phyloP scores from a whole-genome alignment of 345 rosid species.

The Murraya koenigii region DNA sequence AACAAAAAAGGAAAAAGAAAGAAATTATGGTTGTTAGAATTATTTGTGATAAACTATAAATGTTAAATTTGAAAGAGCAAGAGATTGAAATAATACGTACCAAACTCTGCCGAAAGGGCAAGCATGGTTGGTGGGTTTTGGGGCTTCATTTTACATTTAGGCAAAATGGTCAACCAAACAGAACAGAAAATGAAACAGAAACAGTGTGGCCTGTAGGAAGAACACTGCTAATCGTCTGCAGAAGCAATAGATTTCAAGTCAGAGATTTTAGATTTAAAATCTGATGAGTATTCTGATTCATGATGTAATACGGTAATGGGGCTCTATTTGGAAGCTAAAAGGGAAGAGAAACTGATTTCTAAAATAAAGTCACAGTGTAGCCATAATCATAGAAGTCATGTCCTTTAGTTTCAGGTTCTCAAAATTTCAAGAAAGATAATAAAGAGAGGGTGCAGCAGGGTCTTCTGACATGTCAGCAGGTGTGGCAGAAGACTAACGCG shows the following conservation, averaged over 20 bases:
- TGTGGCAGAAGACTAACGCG: conserved; percentile 23
- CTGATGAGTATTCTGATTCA: not conserved
- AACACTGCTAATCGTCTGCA: conserved; percentile 12
- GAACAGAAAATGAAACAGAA: conserved; percentile 3
- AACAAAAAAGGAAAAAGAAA: too few species aligned
- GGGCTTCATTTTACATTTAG: conserved; percentile 26
- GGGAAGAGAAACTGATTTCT: not conserved
- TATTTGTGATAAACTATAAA: not conserved
- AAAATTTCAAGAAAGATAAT: not conserved
- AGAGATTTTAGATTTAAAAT: not conserved
- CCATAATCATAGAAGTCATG: not conserved
- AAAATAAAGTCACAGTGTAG: not conserved
- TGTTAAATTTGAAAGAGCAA: not conserved
- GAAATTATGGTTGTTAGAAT: not conserved
- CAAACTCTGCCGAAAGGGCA: conserved; percentile 25
- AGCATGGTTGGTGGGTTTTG: conserved; percentile 23
- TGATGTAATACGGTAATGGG: not conserved
- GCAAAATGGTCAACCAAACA: not conserved
- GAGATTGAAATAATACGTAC: not conserved
- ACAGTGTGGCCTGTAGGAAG: not conserved
- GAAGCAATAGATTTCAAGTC: conserved; percentile 13
- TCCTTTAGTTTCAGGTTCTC: not conserved
- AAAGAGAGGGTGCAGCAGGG: not conserved
- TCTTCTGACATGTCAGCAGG: conserved; percentile 26
- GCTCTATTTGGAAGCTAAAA: not conserved